Percentiles rank a stretch among this genome's conserved stretches.
phyloP scores from a whole-genome alignment of 495 filamentous ascomycete species.

The Chaetomidium leptoderma region DNA sequence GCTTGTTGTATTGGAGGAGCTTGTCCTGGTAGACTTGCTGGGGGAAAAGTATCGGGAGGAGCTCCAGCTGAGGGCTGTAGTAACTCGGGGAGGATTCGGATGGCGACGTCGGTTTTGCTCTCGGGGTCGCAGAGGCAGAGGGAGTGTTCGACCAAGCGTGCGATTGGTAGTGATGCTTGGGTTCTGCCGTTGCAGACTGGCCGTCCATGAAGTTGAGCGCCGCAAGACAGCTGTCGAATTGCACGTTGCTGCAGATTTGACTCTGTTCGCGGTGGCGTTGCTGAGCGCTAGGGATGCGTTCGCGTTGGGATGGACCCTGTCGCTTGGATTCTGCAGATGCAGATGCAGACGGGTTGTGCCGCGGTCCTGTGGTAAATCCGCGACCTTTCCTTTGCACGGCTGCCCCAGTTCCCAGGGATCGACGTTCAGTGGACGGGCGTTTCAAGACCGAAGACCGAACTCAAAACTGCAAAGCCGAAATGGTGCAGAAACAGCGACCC shows the following conservation, averaged over 20 bases:
- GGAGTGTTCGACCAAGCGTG: conserved; percentile 38
- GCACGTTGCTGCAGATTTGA: conserved; percentile 17
- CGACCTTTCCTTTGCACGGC: background rate
- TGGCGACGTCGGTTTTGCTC: conserved; percentile 23
- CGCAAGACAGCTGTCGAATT: conserved; percentile 18
- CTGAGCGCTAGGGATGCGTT: background rate
- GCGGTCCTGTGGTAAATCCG: background rate
- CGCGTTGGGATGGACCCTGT: background rate
- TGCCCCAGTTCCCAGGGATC: background rate
- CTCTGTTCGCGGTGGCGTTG: conserved; percentile 12
- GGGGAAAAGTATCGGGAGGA: conserved; percentile 46
- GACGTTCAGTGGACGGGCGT: background rate
- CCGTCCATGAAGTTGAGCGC: conserved; percentile 48
- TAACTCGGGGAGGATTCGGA: conserved; percentile 27
- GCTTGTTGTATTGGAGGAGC: conserved; percentile 52
- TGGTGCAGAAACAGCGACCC: background rate
- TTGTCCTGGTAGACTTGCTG: conserved; percentile 52
- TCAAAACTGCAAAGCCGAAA: background rate
- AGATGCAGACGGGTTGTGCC: background rate
- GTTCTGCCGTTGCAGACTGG: conserved; percentile 47
- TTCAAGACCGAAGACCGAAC: background rate
- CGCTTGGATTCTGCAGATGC: background rate
- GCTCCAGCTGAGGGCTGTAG: conserved; percentile 40
- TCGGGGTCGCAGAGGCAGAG: conserved; percentile 26
- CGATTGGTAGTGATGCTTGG: conserved; percentile 47